These are phyloP conservation scores for Phytopythium mirpurense DNA, from an alignment of 352 stramenopile species.

Conservation along the genomic window DNA sequence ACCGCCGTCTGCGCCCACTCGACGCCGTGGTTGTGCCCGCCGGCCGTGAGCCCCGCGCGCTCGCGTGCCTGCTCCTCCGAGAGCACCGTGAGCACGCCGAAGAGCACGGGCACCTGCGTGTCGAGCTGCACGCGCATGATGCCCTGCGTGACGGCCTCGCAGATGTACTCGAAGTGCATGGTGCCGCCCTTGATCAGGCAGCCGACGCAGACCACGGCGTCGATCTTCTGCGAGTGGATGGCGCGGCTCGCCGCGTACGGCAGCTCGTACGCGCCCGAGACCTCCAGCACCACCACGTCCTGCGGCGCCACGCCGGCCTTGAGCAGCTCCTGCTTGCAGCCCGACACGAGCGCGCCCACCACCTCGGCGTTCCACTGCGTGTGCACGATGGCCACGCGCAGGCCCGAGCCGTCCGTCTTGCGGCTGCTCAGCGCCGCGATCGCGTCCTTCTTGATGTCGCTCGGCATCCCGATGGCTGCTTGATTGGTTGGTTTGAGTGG, in stretches of 20 bases:
- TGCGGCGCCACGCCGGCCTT: slow-evolving; percentile 49
- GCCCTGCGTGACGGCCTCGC: slow-evolving; percentile 92
- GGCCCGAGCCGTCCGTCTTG: slow-evolving; percentile 69
- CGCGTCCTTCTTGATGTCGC: slow-evolving; percentile 74
- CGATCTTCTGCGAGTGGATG: slow-evolving; percentile 91
- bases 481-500: background rate
- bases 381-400: slow-evolving; percentile 81
- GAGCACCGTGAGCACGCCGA: slow-evolving; percentile 95
- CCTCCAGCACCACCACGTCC: slow-evolving; percentile 72
- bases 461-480: slow-evolving; percentile 17
- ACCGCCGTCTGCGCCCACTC: slow-evolving; percentile 96
- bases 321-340: slow-evolving; percentile 59
- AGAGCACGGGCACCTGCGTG: slow-evolving; percentile 83
- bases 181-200: slow-evolving; percentile 96
- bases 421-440: slow-evolving; percentile 61
- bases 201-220: slow-evolving; percentile 95
- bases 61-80: slow-evolving; percentile 95
- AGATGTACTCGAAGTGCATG: slow-evolving; percentile 99
- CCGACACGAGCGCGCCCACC: slow-evolving; percentile 61
- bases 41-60: slow-evolving; percentile 75
- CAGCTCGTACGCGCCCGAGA: slow-evolving; percentile 96
- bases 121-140: slow-evolving; percentile 96
- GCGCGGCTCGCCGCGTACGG: slow-evolving; percentile 91
- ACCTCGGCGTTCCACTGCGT: slow-evolving; percentile 86
- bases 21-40: slow-evolving; percentile 93